Evolutionary conservation across 176 grass and related monocot species (phyloP), one percentile per base, ranked within the genome.

Genomic region (Carex pumila): DNA sequence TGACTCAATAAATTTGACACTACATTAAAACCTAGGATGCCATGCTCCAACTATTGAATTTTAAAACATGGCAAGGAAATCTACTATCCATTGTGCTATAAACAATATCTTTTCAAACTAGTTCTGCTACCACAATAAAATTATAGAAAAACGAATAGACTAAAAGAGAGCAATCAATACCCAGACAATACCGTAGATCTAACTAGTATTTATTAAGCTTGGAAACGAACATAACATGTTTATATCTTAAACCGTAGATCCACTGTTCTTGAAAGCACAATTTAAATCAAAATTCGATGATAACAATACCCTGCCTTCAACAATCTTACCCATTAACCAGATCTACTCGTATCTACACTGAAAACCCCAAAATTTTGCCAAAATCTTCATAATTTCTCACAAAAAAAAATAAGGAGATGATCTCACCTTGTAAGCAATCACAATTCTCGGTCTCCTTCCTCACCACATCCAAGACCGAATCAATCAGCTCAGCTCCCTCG

Each of bases 401-500:
- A 65, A 36, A 37, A 60, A 73, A 57, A 30, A 69, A 84, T 22
- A 50, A 34, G 3, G 45, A 53, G 9, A 30, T 1, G 1, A 2
- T 41, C 53, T 14, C 88, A 97, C 92, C 94, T 88, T 97, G 94
- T 18, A 97, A 86, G 55, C 94, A 97, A 80, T 97, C 94, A 83
- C 94, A 94, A 80, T 97, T 94, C 94, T 97, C 94, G 52, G 90
- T 90, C 85, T 97, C 94, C 88, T 97, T 94, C 87, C 92, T 89
- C 1, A 97, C 89, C 36, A 97, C 94, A 54, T 97, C 94, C 66
- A 97, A 91, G 2, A 97, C 92, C 60, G 92, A 83, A 77, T 97
- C 92, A 79, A 97, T 97, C 60, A 97, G 89, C 83, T 94, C 90
- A 7, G 90, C 92, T 55, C 92, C 94, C 92, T 97, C 90, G 70